A percentile compares a stretch with the other conserved stretches of the same genome.
These are phyloP conservation scores for Solanum appendiculatum DNA, from an alignment of 257 asterid species.

Conservation along the genomic window DNA sequence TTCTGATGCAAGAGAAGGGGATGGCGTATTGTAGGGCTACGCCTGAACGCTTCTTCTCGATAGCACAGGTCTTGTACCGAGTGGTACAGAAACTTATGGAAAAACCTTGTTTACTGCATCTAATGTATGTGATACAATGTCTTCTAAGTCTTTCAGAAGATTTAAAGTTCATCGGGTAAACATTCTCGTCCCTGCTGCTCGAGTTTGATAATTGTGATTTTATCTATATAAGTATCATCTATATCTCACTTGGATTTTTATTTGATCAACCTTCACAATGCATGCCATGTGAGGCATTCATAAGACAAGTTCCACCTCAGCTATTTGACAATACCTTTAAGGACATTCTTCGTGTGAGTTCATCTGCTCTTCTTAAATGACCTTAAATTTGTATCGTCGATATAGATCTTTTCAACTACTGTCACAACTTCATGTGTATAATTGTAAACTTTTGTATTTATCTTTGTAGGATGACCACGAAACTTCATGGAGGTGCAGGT, in stretches of 20 bases:
- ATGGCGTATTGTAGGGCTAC: neutral
- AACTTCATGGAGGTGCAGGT: neutral
- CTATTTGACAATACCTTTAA: neutral
- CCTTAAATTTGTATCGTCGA: neutral
- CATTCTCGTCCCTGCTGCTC: neutral
- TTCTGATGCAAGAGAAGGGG: neutral
- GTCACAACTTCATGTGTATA: neutral
- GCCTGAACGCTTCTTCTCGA: neutral
- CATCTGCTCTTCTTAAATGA: neutral
- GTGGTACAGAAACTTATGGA: neutral
- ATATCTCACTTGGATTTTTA: neutral
- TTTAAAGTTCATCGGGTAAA: neutral
- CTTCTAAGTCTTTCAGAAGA: neutral
- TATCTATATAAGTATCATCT: neutral
- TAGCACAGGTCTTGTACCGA: neutral
- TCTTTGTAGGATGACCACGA: neutral
- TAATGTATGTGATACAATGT: neutral
- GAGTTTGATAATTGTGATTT: neutral
- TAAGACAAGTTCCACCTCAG: neutral
- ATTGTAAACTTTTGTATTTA: neutral
- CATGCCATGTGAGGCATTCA: neutral
- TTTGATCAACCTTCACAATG: neutral
- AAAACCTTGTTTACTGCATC: neutral
- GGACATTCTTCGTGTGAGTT: neutral
- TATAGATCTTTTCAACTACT: neutral